Percentiles rank a stretch among this genome's conserved stretches.
phyloP scores from a whole-genome alignment of 352 stramenopile species.

The Phytophthora palmivora region DNA sequence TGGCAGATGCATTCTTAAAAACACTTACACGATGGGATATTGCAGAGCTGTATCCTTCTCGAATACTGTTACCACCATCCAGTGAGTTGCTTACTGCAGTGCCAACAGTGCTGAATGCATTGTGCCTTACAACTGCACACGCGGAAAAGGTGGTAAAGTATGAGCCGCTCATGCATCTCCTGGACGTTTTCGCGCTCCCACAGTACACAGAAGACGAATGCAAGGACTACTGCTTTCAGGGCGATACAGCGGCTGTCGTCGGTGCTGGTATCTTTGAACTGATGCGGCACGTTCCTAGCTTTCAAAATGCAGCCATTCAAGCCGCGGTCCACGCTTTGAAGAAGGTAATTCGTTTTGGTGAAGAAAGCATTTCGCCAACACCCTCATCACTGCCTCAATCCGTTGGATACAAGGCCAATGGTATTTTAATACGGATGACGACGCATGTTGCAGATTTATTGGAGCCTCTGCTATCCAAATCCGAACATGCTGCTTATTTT shows the following conservation, averaged over 20 bases:
- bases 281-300: constrained; percentile 93
- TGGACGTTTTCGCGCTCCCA: constrained; percentile 92
- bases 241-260: constrained; percentile 93
- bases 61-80: constrained; percentile 75
- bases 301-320: constrained; percentile 88
- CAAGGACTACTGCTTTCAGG: constrained; percentile 88
- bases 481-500: constrained; percentile 94
- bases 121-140: constrained; percentile 94
- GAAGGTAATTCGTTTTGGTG: constrained; percentile 86
- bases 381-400: constrained; percentile 9
- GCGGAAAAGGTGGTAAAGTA: constrained; percentile 91
- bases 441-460: constrained; percentile 92
- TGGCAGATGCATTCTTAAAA: constrained; percentile 93
- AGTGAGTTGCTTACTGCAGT: constrained; percentile 95
- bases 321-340: constrained; percentile 91
- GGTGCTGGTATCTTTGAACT: constrained; percentile 96
- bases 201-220: constrained; percentile 89
- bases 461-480: constrained; percentile 95
- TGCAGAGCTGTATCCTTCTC: constrained; percentile 53
- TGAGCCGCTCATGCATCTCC: constrained; percentile 92
- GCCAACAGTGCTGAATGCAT: constrained; percentile 93
- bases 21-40: constrained; percentile 90
- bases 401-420: constrained; percentile 36
- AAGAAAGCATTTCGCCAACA: constrained; percentile 50
- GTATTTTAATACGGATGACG: constrained; percentile 66